Base-by-base conservation (phyloP, 2,329 filamentous ascomycete species). In the Setomelanomma holmii region DNA sequence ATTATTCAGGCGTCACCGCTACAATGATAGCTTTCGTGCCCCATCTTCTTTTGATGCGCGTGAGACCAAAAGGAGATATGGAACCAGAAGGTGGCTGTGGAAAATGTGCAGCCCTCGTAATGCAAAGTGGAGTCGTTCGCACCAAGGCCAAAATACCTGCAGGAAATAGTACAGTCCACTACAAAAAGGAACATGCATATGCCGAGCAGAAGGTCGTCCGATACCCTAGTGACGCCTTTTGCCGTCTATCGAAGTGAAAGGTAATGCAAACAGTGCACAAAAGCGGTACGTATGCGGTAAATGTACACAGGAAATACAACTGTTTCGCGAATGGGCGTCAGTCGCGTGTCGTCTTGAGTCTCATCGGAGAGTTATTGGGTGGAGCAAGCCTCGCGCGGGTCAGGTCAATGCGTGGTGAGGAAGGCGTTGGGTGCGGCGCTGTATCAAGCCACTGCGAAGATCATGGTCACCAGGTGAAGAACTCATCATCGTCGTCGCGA, bases 401-500 rank as follows among this genome's bases (percentile, higher is more conserved):
- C 46, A 40, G 47, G 54, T 49, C 47, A 44, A 58, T 56, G 63
- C 56, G 53, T 48, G 42, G 47, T 48, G 19, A 55, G 34, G 40
- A 55, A 40, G 60, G 52, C 49, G 47, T 53, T 51, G 23, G 21
- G 46, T 35, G 40, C 51, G 53, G 57, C 58, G 53, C 53, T 51
- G 55, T 51, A 14, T 33, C 33, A 56, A 63, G 57, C 55, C 53
- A 61, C 55, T 24, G 40, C 17, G 35, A 41, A 46, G 27, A 61
- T 56, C 48, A 43, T 51, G 57, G 49, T 46, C 40, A 49, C 41
- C n/a, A 40, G 16, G 24, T 17, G 19, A 19, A 10, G 36, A 33
- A 40, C 19, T 44, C 22, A 59, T 69, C 57, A 75, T 63, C 72
- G 71, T 57, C 73, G 61, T 55, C 73, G 66, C 46, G 69, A 56